Conservation (phyloP, 2,329 filamentous ascomycete genomes). For the Ascochyta pisi region DNA sequence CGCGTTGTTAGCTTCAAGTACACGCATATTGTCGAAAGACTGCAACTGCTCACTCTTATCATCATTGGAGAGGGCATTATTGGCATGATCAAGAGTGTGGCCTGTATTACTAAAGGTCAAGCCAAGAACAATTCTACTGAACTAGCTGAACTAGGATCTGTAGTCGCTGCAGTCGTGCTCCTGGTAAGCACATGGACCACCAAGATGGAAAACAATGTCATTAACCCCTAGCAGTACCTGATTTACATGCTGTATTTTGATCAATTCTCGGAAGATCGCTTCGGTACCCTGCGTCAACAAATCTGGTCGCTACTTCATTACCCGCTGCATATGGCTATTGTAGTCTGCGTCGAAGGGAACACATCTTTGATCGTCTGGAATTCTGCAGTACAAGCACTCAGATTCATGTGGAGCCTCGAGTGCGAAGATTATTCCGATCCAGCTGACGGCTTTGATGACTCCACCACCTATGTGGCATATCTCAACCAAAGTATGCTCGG, state of each 20-base stretch:
- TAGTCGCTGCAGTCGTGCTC: slow-evolving; percentile 27
- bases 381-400: slow-evolving; percentile 31
- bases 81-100: slow-evolving; percentile 54
- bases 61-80: slow-evolving; percentile 70
- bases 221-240: slow-evolving; percentile 47
- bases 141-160: slow-evolving; percentile 30
- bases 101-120: slow-evolving; percentile 33
- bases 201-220: background rate
- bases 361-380: slow-evolving; percentile 36
- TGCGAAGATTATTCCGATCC: slow-evolving; percentile 22
- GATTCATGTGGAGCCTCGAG: slow-evolving; percentile 28
- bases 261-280: slow-evolving; percentile 55
- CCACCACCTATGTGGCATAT: slow-evolving; percentile 11
- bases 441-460: slow-evolving; percentile 22
- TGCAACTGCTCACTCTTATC: slow-evolving; percentile 67
- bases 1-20: slow-evolving; percentile 63
- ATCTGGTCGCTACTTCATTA: slow-evolving; percentile 64
- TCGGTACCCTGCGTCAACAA: slow-evolving; percentile 62
- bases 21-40: slow-evolving; percentile 66
- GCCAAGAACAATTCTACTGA: slow-evolving; percentile 27
- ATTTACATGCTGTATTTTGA: slow-evolving; percentile 68
- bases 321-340: slow-evolving; percentile 66
- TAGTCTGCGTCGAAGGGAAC: slow-evolving; percentile 65
- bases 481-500: slow-evolving; percentile 30
- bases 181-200: slow-evolving; percentile 9